Conservation (phyloP, 1,139 yeast species). For the Hansenula sp. region DNA sequence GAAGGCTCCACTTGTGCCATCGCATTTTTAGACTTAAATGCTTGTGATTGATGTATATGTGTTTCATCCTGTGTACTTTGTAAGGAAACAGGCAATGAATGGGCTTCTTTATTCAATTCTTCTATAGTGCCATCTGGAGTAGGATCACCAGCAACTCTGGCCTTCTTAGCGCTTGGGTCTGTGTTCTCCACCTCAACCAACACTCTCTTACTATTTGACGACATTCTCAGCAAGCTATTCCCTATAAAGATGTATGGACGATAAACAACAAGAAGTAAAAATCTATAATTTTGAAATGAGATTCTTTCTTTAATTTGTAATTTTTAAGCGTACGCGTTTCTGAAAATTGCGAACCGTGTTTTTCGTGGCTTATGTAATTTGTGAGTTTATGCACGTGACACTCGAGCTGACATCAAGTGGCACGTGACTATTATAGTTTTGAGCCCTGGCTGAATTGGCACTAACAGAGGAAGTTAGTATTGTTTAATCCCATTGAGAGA, state of each 20-base stretch:
- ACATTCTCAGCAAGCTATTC: too few relatives aligned
- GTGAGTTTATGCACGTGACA: too few relatives aligned
- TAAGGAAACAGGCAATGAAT: constrained; percentile 21
- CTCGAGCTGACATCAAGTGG: too few relatives aligned
- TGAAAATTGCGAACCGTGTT: not conserved
- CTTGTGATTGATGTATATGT: constrained; percentile 22
- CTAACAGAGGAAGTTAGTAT: too few relatives aligned
- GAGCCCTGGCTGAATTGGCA: too few relatives aligned
- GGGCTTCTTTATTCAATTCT: constrained; percentile 20
- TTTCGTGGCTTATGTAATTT: not conserved
- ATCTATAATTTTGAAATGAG: not conserved
- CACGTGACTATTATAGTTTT: too few relatives aligned
- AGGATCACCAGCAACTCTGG: constrained; percentile 12
- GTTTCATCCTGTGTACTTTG: constrained; percentile 10
- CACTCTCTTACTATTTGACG: constrained; percentile 6
- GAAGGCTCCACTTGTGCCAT: constrained; percentile 43
- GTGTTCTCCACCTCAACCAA: constrained; percentile 6
- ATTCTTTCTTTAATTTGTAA: not conserved
- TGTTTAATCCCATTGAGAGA: too few relatives aligned
- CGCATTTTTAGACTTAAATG: constrained; percentile 25
- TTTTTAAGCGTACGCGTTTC: not conserved
- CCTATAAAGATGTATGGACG: too few relatives aligned
- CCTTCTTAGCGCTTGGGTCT: constrained; percentile 12
- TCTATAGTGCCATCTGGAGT: constrained; percentile 17
- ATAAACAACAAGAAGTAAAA: not conserved